These are phyloP conservation scores for Artemisia tridentata DNA, from an alignment of 129 eudicot species.

Conservation along the genomic window DNA sequence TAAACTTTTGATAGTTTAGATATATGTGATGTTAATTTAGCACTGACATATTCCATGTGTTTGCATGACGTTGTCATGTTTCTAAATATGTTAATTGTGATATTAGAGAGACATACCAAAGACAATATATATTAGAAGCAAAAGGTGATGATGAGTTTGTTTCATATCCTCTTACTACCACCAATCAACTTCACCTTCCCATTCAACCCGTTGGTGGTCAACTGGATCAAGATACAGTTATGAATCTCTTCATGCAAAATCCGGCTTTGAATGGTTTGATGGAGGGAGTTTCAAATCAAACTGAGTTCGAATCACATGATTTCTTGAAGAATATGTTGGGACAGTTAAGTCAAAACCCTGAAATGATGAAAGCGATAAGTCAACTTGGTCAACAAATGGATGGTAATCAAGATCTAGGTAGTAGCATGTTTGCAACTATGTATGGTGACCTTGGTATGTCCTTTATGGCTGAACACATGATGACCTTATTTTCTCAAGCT, in stretches of 20 bases:
- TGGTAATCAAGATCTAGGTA: conserved; percentile 51
- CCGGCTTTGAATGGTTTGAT: conserved; percentile 63
- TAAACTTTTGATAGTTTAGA: too few species aligned
- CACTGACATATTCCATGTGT: too few species aligned
- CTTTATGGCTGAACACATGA: conserved; percentile 80
- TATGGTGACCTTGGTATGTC: conserved; percentile 58
- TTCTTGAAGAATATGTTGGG: conserved; percentile 60
- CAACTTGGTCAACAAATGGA: conserved; percentile 80
- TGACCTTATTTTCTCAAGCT: conserved; percentile 81
- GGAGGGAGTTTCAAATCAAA: conserved; percentile 62
- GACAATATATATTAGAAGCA: conserved; percentile 27
- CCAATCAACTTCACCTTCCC: conserved; percentile 18
- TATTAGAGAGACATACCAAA: conserved; percentile 46
- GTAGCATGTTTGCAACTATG: conserved; percentile 49
- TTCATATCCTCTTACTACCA: conserved; percentile 17
- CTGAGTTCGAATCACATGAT: conserved; percentile 69
- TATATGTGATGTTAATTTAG: too few species aligned
- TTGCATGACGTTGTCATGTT: neutral
- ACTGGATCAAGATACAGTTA: conserved; percentile 45
- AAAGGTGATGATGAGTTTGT: conserved; percentile 14
- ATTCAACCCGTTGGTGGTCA: conserved; percentile 26
- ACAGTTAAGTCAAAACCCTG: conserved; percentile 74
- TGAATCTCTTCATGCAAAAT: conserved; percentile 57
- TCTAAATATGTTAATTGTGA: neutral
- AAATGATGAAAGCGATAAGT: conserved; percentile 59